Conservation (phyloP, 768 basidiomycete species). For the Mycena epipterygia region DNA sequence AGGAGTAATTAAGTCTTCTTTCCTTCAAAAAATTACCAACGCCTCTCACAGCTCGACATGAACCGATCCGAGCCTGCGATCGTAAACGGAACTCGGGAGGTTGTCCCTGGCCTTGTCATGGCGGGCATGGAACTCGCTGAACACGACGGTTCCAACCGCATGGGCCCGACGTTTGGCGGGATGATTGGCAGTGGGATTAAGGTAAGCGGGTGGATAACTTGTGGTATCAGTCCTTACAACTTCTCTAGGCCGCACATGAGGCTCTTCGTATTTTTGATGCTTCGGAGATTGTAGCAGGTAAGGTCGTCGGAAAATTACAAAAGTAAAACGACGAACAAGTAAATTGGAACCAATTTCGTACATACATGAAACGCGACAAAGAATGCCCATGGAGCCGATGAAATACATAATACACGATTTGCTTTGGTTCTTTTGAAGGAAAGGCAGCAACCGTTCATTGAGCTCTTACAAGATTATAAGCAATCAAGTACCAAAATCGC, state of each 20-base stretch:
- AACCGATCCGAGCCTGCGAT: slow-evolving; percentile 87
- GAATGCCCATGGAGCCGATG: too few species aligned
- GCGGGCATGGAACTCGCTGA: slow-evolving; percentile 88
- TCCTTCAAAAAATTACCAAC: background rate
- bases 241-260: slow-evolving; percentile 66
- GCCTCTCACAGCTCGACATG: slow-evolving; percentile 68
- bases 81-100: slow-evolving; percentile 82
- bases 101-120: slow-evolving; percentile 81
- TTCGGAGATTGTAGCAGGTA: slow-evolving; percentile 66
- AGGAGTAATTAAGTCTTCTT: slow-evolving; percentile 45
- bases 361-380: too few species aligned
- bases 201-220: slow-evolving; percentile 68
- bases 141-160: slow-evolving; percentile 83
- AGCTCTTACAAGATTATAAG: too few species aligned
- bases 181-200: slow-evolving; percentile 86
- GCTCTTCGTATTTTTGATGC: slow-evolving; percentile 67
- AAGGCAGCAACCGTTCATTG: too few species aligned
- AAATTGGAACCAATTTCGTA: too few species aligned
- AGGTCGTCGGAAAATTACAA: slow-evolving; percentile 57
- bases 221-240: slow-evolving; percentile 54
- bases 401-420: too few species aligned
- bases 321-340: background rate
- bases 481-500: too few species aligned
- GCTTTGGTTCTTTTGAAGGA: too few species aligned
- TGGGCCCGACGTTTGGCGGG: slow-evolving; percentile 85